Base-by-base conservation (phyloP, 1,284 basidiomycete genomes). In the Leccinum subrobustum region DNA sequence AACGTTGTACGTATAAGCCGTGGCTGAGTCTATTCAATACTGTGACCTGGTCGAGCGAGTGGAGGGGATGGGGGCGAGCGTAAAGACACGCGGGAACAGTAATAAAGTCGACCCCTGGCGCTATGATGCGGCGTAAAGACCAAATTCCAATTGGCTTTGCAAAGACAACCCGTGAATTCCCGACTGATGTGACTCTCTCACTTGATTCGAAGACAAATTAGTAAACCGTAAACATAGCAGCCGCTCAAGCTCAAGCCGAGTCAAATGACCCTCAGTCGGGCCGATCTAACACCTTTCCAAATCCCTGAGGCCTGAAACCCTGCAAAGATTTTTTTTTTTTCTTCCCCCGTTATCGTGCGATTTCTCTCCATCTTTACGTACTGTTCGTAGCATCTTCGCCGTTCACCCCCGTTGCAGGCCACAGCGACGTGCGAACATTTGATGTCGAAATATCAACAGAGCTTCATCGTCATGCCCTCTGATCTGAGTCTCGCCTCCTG, bases 11-110 rank as follows among this genome's bases (percentile, higher is more conserved):
- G 37, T 39, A 39, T 39, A 37, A 37, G 33, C 29, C 33, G 33
- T 14, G 33, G 33, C 33, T 35, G 33, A 35, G 33, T 35, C 33
- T 35, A 35, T 8, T 9, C 39, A 42, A 39, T 29, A 42, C 16
- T 4, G 3, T 7, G 37, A 42, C n/a, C 5, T 18, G 39, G 61
- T 64, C 62, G 52, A 64, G 23, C 52, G 25, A 31, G 62, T 23
- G 53, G 52, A 12, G 31, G 31, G 31, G 31, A 33, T 33, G 31
- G 31, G 44, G 44, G 6, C 11, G 8, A 20, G 20, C 44, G 18
- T 20, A 47, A 47, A 20, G 5, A 20, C 18, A 11, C 18, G n/a
- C 20, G 18, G 18, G 11, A 2, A 3, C 18, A 6, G 44, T 20
- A 44, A 12, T 44, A 47, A 20, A 20, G 44, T 23, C 18, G 7